Percentiles rank a stretch among this genome's conserved stretches.
phyloP scores from a whole-genome alignment of 2,329 filamentous ascomycete genomes.

The Gremmenia infestans region DNA sequence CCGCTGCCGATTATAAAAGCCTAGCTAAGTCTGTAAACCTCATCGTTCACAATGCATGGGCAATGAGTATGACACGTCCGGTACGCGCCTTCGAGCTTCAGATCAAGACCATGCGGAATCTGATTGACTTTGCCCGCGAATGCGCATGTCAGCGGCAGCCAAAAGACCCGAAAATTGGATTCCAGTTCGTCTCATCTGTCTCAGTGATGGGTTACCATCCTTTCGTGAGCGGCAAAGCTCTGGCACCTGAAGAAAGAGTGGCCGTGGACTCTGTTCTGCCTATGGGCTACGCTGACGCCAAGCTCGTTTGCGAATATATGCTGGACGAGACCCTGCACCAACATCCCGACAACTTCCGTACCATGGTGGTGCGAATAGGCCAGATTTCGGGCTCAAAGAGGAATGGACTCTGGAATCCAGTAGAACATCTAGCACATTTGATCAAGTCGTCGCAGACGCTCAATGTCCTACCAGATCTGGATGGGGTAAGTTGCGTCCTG shows the following conservation, averaged over 20 bases:
- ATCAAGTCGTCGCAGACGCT: slow-evolving; percentile 46
- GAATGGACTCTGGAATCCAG: slow-evolving; percentile 50
- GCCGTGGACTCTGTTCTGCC: slow-evolving; percentile 37
- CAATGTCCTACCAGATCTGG: slow-evolving; percentile 36
- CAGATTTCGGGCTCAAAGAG: slow-evolving; percentile 48
- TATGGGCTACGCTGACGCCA: slow-evolving; percentile 49
- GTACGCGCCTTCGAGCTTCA: slow-evolving; percentile 39
- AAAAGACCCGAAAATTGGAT: slow-evolving; percentile 23
- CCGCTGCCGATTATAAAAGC: slow-evolving; percentile 32
- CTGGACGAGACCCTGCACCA: slow-evolving; percentile 43
- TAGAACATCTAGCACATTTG: slow-evolving; percentile 46
- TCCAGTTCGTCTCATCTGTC: slow-evolving; percentile 42
- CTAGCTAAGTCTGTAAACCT: slow-evolving; percentile 41
- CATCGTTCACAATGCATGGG: slow-evolving; percentile 49
- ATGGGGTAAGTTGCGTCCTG: slow-evolving; percentile 23
- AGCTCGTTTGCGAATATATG: slow-evolving; percentile 46
- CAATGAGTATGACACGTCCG: slow-evolving; percentile 40
- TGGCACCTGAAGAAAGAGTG: slow-evolving; percentile 41
- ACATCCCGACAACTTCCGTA: slow-evolving; percentile 38
- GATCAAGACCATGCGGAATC: slow-evolving; percentile 40
- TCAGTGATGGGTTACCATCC: slow-evolving; percentile 34
- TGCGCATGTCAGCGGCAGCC: slow-evolving; percentile 18
- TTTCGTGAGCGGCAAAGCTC: slow-evolving; percentile 24
- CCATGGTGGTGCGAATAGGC: slow-evolving; percentile 41
- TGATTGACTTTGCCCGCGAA: slow-evolving; percentile 41